A percentile compares a stretch with the other conserved stretches of the same genome.
These are phyloP conservation scores for Hanseniaspora mollemarum DNA, from an alignment of 805 yeast species.

Conservation along the genomic window DNA sequence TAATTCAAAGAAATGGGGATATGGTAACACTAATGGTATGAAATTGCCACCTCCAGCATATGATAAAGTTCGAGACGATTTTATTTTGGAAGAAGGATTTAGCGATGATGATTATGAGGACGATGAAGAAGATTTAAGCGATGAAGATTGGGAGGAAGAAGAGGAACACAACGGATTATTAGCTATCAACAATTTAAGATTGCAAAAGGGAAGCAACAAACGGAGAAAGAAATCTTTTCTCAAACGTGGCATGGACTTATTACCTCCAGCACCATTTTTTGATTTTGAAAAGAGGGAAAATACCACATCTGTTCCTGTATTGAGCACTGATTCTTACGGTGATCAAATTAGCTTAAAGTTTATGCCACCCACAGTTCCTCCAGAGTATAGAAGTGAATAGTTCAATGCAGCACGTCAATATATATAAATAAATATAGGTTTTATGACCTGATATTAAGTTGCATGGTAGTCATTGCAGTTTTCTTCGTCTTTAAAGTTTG, in stretches of 20 bases:
- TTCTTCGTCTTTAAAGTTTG: no score
- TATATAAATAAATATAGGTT: no score
- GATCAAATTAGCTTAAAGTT: constrained; percentile 30
- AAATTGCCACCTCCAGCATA: constrained; percentile 93
- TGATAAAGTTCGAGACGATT: constrained; percentile 65
- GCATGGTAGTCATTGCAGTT: no score
- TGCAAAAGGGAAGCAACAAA: background rate
- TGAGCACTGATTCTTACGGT: constrained; percentile 10
- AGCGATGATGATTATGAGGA: constrained; percentile 25
- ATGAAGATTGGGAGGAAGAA: constrained; percentile 10
- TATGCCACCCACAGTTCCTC: constrained; percentile 32
- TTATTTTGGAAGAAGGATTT: constrained; percentile 49
- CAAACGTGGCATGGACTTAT: background rate
- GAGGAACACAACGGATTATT: background rate
- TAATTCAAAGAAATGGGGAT: constrained; percentile 90
- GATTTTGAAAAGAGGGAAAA: constrained; percentile 27
- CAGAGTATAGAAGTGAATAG: constrained; percentile 28
- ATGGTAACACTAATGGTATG: constrained; percentile 78
- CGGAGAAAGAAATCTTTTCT: constrained; percentile 10
- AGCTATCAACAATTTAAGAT: background rate
- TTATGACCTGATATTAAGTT: no score
- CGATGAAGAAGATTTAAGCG: constrained; percentile 19
- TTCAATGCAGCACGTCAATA: no score
- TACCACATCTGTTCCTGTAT: background rate
- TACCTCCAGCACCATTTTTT: constrained; percentile 31